Evolutionary conservation across 1,284 basidiomycete genomes (phyloP).

Genomic region (Puccinia hordei): DNA sequence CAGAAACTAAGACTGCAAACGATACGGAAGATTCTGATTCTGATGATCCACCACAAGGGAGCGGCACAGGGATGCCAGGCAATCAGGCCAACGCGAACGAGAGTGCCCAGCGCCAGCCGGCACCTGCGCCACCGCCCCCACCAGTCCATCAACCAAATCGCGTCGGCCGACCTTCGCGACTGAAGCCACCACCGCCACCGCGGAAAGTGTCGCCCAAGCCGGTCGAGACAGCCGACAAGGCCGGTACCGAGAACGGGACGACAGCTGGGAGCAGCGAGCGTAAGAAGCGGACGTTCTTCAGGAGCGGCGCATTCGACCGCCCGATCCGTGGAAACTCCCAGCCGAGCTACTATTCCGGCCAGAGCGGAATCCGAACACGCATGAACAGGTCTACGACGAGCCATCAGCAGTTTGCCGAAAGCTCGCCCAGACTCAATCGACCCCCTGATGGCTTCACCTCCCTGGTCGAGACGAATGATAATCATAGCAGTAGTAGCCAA

Average conservation of each 20-base stretch:
- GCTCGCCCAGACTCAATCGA: conserved; percentile 7
- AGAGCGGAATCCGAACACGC: conserved; percentile 12
- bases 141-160: conserved; percentile 25
- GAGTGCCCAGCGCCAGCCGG: background rate
- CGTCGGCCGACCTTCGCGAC: conserved; percentile 22
- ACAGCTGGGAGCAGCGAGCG: background rate
- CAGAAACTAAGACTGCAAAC: conserved; percentile 26
- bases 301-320: conserved; percentile 31
- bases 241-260: background rate
- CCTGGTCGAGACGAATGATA: background rate
- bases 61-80: background rate
- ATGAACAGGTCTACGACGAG: conserved; percentile 4
- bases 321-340: background rate
- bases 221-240: conserved; percentile 3
- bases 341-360: background rate
- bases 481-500: background rate
- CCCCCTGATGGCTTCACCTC: background rate
- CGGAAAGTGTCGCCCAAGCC: conserved; percentile 42
- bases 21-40: conserved; percentile 44
- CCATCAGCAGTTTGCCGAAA: conserved; percentile 24
- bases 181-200: conserved; percentile 34
- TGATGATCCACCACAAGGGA: conserved; percentile 9
- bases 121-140: conserved; percentile 4
- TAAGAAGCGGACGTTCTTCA: conserved; percentile 43
- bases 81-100: conserved; percentile 14